Percentiles rank a stretch among this genome's conserved stretches.
Conservation (phyloP, 1,139 yeast genomes). For the Lodderomyces metapsilosis region DNA sequence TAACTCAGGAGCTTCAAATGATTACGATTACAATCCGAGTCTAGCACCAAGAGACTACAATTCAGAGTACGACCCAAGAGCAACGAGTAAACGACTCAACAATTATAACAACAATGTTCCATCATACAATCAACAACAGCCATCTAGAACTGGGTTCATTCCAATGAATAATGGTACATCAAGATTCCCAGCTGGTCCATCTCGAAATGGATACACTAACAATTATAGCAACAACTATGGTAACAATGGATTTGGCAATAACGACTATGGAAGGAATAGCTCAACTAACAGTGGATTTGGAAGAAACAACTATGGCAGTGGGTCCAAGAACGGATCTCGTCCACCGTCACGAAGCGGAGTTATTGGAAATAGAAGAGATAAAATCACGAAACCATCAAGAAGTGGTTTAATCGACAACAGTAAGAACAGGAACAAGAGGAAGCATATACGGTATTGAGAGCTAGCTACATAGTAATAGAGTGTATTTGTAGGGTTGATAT, state of each 20-base stretch:
- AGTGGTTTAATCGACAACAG: constrained; percentile 20
- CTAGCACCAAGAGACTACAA: constrained; percentile 8
- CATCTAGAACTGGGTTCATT: constrained; percentile 3
- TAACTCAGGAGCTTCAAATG: constrained; percentile 6
- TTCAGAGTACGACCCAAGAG: constrained; percentile 3
- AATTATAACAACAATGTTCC: background rate
- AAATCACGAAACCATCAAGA: constrained; percentile 17
- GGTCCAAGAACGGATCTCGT: constrained; percentile 9
- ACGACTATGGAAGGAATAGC: constrained; percentile 12
- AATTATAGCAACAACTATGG: constrained; percentile 7
- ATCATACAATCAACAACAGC: constrained; percentile 1
- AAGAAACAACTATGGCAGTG: background rate
- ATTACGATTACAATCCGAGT: constrained; percentile 4
- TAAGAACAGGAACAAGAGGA: constrained; percentile 14
- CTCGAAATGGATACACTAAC: background rate
- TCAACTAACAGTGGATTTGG: constrained; percentile 4
- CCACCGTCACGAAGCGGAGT: constrained; percentile 23
- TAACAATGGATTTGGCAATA: constrained; percentile 11
- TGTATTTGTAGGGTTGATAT: no score
- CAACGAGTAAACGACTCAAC: background rate
- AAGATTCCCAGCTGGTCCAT: constrained; percentile 2
- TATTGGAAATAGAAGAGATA: constrained; percentile 9
- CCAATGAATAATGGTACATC: constrained; percentile 11
- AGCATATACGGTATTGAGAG: constrained; percentile 6
- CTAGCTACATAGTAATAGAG: no score